Evolutionary conservation across 129 eudicot genomes (phyloP).

Genomic region (Smallanthus sonchifolius): DNA sequence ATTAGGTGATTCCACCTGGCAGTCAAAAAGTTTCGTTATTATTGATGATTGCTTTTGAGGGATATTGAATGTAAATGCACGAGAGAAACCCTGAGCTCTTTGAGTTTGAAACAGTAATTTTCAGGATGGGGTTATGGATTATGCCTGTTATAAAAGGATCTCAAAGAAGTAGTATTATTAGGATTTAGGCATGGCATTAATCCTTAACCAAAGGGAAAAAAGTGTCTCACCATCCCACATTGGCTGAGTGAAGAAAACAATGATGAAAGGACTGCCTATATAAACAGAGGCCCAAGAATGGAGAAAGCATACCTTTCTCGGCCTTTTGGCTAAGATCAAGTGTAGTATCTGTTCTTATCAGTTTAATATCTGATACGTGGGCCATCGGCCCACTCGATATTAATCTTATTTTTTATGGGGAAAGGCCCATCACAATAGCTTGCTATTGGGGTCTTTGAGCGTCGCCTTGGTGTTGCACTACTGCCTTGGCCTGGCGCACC

Average conservation of each 20-base stretch:
- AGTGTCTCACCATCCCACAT: too few relatives aligned
- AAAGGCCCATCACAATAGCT: neutral
- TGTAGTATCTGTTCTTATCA: constrained; percentile 52
- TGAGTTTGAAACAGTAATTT: neutral
- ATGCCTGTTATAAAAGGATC: too few relatives aligned
- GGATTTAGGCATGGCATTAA: too few relatives aligned
- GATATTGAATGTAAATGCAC: too few relatives aligned
- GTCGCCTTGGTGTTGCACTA: constrained; percentile 1
- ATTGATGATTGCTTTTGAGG: too few relatives aligned
- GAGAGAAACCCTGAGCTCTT: too few relatives aligned
- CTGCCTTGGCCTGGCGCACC: neutral
- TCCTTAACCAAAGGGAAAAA: too few relatives aligned
- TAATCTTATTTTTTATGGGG: neutral
- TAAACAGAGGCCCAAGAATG: too few relatives aligned
- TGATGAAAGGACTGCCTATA: too few relatives aligned
- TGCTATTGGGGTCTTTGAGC: neutral
- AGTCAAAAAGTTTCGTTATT: neutral
- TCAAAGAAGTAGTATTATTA: too few relatives aligned
- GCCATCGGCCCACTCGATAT: neutral
- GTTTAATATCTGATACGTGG: constrained; percentile 7
- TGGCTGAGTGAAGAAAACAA: too few relatives aligned
- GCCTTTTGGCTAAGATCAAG: constrained; percentile 94
- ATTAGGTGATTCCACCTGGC: neutral
- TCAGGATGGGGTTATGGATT: too few relatives aligned
- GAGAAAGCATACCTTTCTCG: constrained; percentile 62